Conservation (phyloP, 2,329 filamentous ascomycete species). For the Aspergillus flavus region DNA sequence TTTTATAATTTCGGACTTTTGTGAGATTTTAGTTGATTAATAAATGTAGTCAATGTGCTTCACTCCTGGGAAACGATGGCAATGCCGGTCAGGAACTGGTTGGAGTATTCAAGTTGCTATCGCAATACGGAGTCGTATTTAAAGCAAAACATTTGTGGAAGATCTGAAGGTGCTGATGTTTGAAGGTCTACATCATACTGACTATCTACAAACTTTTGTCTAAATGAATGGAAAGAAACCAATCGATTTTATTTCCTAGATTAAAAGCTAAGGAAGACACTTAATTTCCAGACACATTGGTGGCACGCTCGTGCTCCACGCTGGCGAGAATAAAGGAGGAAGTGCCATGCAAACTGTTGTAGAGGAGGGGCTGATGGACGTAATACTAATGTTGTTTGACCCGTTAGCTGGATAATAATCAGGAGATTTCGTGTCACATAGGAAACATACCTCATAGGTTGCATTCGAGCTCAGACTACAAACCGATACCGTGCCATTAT, state of each 20-base stretch:
- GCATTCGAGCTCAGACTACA: conserved; percentile 55
- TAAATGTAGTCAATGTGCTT: too few species aligned
- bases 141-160: neutral
- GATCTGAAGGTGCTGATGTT: neutral
- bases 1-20: too few species aligned
- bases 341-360: conserved; percentile 29
- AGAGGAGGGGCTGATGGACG: conserved; percentile 25
- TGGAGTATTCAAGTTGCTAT: neutral
- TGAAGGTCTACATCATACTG: neutral
- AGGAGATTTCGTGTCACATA: accelerated
- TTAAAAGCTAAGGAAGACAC: neutral
- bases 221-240: neutral
- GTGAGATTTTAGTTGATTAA: too few species aligned
- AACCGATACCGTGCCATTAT: conserved; percentile 56
- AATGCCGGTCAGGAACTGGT: too few species aligned
- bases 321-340: conserved; percentile 31
- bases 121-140: neutral
- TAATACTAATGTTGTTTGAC: conserved; percentile 25
- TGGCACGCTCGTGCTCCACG: conserved; percentile 26
- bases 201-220: too few species aligned
- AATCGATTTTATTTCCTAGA: neutral
- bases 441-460: conserved; percentile 50
- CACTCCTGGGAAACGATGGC: too few species aligned
- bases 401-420: neutral
- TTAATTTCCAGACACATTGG: neutral